A percentile compares a stretch with the other conserved stretches of the same genome.
Conservation (phyloP, 2,329 filamentous ascomycete genomes). For the Pyrenophora seminiperda region DNA sequence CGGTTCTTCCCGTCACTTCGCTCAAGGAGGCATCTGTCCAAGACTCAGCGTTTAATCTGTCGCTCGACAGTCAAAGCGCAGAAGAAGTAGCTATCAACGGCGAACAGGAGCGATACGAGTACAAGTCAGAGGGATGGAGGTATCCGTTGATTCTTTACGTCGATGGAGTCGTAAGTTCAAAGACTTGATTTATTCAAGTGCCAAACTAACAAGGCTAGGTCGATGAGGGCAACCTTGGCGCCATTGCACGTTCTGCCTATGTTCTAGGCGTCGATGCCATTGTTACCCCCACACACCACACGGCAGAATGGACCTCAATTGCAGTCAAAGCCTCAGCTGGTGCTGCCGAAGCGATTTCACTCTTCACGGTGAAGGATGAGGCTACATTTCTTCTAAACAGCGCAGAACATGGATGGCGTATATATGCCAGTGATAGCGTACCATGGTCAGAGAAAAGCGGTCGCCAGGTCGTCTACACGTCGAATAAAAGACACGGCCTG, state of each 20-base stretch:
- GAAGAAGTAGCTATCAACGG: constrained; percentile 81
- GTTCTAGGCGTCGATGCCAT: constrained; percentile 91
- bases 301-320: constrained; percentile 74
- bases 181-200: not conserved
- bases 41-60: constrained; percentile 29
- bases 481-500: constrained; percentile 24
- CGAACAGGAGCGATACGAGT: constrained; percentile 57
- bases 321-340: constrained; percentile 88
- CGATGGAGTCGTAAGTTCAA: constrained; percentile 63
- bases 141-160: constrained; percentile 75
- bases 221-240: constrained; percentile 89
- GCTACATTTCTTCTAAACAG: constrained; percentile 72
- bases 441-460: constrained; percentile 19
- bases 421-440: constrained; percentile 71
- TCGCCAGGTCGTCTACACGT: constrained; percentile 32
- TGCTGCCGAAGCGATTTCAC: constrained; percentile 77
- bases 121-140: constrained; percentile 52
- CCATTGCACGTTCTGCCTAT: constrained; percentile 83
- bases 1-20: constrained; percentile 68
- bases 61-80: constrained; percentile 67
- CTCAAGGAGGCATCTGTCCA: constrained; percentile 59
- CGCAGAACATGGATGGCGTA: constrained; percentile 74
- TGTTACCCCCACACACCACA: constrained; percentile 71
- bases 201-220: constrained; percentile 50
- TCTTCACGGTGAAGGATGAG: constrained; percentile 73